Base-by-base conservation (phyloP, 371 early-diverging fungal genomes). In the Actinomucor elegans region DNA sequence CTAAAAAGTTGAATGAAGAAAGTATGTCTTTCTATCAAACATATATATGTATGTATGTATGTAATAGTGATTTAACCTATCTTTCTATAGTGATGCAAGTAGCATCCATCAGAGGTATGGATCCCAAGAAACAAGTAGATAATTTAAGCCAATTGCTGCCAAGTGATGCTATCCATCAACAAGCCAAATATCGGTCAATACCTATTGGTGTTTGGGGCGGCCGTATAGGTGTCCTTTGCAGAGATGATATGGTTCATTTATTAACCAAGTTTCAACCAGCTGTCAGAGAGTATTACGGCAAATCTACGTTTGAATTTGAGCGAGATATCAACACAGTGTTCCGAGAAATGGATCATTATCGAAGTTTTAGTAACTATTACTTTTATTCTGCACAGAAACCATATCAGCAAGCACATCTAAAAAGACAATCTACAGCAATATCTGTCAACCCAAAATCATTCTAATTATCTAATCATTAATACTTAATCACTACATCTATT, bases 141-240 rank as follows among this genome's bases (percentile, higher is more conserved):
- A 38, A 59, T 0, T 20, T 66, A 4, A 41, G 43, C 18, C 31
- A 53, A 0, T 21, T 70, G 1, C 38, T 64, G 3, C 67, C 66
- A 14, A 34, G 43, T 0, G 55, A 64, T 14, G 61, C 46, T 10
- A 46, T 51, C 1, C 31, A 68, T 37, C 28, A 31, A 42, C 57
- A 64, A 56, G 48, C 54, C 5, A 68, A 59, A 51, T 64, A 60
- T 20, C 38, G 61, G 18, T 68, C 69, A n/a, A 55, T 68, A 52
- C 69, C 69, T 17, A 65, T 68, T 35, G 69, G 69, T 5, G 42
- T 64, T 15, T 68, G 69, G 69, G 69, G 69, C 12, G 69, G 69
- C 14, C 61, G 65, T 5, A 49, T 68, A 17, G 69, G 69, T 9
- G 69, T 68, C 7, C 42, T 68, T 4, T 68, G 57, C 24, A 49